A percentile compares a stretch with the other conserved stretches of the same genome.
Conservation (phyloP, 2,329 filamentous ascomycete species). For the Botryotinia narcissicola region DNA sequence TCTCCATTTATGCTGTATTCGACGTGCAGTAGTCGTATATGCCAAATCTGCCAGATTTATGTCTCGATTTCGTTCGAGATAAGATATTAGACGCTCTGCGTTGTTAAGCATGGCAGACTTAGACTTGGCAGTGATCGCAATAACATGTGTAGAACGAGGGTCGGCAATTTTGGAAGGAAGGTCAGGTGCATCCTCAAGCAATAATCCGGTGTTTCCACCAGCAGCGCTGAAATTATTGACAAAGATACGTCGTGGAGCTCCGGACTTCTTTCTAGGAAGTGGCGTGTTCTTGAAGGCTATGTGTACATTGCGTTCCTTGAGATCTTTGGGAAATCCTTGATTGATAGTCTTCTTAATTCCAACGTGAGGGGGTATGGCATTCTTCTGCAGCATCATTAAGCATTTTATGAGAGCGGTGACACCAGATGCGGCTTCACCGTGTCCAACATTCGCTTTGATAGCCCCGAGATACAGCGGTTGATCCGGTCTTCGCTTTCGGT, state of each 20-base stretch:
- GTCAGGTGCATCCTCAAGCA: slow-evolving; percentile 39
- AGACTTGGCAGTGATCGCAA: slow-evolving; percentile 50
- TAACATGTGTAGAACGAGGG: slow-evolving; percentile 44
- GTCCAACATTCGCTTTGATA: slow-evolving; percentile 41
- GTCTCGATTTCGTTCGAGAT: slow-evolving; percentile 30
- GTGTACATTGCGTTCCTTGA: slow-evolving; percentile 38
- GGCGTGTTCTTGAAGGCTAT: slow-evolving; percentile 30
- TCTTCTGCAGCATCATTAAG: slow-evolving; percentile 38
- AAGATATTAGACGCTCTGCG: slow-evolving; percentile 29
- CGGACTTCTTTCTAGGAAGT: slow-evolving; percentile 1
- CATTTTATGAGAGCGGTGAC: slow-evolving; percentile 39
- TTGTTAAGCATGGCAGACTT: slow-evolving; percentile 33
- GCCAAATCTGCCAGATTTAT: slow-evolving; percentile 33
- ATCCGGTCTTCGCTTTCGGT: slow-evolving; percentile 25
- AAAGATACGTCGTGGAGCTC: slow-evolving; percentile 36
- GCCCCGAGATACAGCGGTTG: slow-evolving; percentile 50
- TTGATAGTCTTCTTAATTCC: slow-evolving; percentile 40
- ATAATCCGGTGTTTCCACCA: slow-evolving; percentile 38
- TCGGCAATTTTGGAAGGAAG: slow-evolving; percentile 39
- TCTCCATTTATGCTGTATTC: slow-evolving; percentile 58
- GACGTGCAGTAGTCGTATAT: slow-evolving; percentile 44
- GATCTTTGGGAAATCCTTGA: slow-evolving; percentile 37
- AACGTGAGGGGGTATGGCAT: slow-evolving; percentile 36
- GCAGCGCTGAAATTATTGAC: slow-evolving; percentile 48
- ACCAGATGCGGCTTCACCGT: slow-evolving; percentile 40